phyloP scores from a whole-genome alignment of 2,329 filamentous ascomycete species.

The Xylaria sp. region DNA sequence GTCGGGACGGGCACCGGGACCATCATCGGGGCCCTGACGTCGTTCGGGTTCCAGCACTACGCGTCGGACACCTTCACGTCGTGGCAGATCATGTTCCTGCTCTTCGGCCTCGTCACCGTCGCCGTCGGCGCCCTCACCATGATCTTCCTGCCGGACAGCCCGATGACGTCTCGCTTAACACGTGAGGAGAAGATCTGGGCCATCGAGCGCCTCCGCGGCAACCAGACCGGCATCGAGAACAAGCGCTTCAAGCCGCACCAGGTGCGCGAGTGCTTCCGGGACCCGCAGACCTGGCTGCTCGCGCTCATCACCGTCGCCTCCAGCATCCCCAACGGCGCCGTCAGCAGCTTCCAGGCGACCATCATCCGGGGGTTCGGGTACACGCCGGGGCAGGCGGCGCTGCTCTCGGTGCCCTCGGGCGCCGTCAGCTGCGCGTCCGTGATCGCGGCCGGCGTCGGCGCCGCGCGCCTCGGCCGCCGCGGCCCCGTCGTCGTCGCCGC shows the following conservation, averaged over 20 bases:
- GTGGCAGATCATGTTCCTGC: conserved; percentile 57
- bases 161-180: conserved; percentile 29
- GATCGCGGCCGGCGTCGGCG: conserved; percentile 42
- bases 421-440: conserved; percentile 46
- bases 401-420: conserved; percentile 48
- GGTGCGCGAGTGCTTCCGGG: conserved; percentile 27
- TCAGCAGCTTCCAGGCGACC: conserved; percentile 46
- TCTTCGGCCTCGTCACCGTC: conserved; percentile 43
- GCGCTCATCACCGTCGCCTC: conserved; percentile 25
- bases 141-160: conserved; percentile 31
- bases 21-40: conserved; percentile 45
- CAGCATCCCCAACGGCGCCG: conserved; percentile 42
- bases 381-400: conserved; percentile 44
- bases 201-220: conserved; percentile 32
- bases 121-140: conserved; percentile 25
- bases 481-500: conserved; percentile 44
- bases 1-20: conserved; percentile 48
- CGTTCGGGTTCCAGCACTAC: conserved; percentile 53
- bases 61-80: conserved; percentile 43
- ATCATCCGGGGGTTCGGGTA: conserved; percentile 49
- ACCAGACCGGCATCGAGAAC: conserved; percentile 35
- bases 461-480: conserved; percentile 43
- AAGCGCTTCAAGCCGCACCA: conserved; percentile 33
- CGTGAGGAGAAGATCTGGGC: conserved; percentile 31
- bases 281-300: conserved; percentile 32